phyloP scores from a whole-genome alignment of 371 early-diverging fungal species.

The Apophysomyces trapeziformis region DNA sequence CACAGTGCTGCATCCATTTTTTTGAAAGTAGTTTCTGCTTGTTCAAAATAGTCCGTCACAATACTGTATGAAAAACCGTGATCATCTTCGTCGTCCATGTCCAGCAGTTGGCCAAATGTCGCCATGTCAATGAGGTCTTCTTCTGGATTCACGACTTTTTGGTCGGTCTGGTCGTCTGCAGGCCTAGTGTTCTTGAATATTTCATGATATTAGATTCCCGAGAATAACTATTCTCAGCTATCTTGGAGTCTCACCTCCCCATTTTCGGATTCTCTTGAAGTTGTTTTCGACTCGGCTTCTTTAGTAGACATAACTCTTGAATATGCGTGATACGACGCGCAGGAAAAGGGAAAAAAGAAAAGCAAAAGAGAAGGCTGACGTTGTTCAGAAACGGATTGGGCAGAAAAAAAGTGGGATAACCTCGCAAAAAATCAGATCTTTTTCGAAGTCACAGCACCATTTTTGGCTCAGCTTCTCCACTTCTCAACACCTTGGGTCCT shows the following conservation, averaged over 20 bases:
- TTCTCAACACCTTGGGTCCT: neutral
- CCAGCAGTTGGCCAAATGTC: conserved; percentile 79
- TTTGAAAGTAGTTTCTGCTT: conserved; percentile 71
- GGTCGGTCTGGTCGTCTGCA: conserved; percentile 5
- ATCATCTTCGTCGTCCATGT: conserved; percentile 85
- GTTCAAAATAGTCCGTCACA: conserved; percentile 76
- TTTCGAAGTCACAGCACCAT: conserved; percentile 6
- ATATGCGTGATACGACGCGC: conserved; percentile 4
- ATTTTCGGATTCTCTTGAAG: neutral
- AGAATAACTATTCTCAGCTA: neutral
- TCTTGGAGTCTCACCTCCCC: conserved; percentile 1
- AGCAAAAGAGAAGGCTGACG: neutral
- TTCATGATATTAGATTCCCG: neutral
- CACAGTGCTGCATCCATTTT: conserved; percentile 74
- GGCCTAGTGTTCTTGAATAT: neutral
- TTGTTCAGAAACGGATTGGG: neutral
- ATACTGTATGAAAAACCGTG: conserved; percentile 74
- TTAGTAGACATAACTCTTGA: neutral
- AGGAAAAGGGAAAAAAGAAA: neutral
- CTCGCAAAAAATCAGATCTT: conserved; percentile 8
- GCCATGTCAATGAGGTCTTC: conserved; percentile 72
- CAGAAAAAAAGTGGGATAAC: conserved; percentile 3
- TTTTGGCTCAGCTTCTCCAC: neutral
- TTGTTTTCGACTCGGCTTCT: neutral
- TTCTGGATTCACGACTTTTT: conserved; percentile 38